Conservation (phyloP, 208 protist species). For the Balamuthia mandrillaris region DNA sequence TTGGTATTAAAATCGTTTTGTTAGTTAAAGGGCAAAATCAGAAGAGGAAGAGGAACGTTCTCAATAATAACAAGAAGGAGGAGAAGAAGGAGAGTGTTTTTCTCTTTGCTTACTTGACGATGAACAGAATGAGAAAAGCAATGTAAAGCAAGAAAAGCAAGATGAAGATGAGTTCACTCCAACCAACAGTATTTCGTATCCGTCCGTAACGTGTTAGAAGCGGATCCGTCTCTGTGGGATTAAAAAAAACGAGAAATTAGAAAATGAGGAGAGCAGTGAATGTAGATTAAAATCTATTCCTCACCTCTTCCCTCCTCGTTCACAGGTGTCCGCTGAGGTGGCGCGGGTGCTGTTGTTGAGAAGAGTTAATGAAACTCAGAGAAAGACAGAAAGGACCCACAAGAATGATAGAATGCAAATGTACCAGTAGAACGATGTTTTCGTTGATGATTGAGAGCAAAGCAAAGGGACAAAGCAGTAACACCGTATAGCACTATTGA, state of each 20-base stretch:
- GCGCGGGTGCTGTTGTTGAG: too few relatives aligned
- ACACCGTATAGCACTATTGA: constrained; percentile 43
- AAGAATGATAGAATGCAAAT: neutral
- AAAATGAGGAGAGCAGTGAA: too few relatives aligned
- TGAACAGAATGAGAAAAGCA: neutral
- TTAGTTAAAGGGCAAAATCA: constrained; percentile 30
- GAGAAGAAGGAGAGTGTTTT: constrained; percentile 9
- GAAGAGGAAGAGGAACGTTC: neutral
- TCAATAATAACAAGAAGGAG: neutral
- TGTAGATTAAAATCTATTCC: too few relatives aligned
- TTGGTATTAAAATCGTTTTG: neutral
- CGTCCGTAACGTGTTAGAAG: neutral
- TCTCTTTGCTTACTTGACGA: neutral
- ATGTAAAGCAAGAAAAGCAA: neutral
- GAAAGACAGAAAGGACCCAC: too few relatives aligned
- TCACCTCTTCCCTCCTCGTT: too few relatives aligned
- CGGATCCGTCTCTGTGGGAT: neutral
- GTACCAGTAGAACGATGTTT: constrained; percentile 48
- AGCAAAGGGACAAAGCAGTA: constrained; percentile 31
- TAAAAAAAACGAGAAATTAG: too few relatives aligned
- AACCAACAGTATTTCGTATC: neutral
- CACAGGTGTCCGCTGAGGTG: too few relatives aligned
- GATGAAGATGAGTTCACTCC: neutral
- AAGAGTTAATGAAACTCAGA: too few relatives aligned
- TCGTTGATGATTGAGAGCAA: constrained; percentile 58